Conservation (phyloP, 1,284 basidiomycete genomes). For the Rhodotorula sp. region DNA sequence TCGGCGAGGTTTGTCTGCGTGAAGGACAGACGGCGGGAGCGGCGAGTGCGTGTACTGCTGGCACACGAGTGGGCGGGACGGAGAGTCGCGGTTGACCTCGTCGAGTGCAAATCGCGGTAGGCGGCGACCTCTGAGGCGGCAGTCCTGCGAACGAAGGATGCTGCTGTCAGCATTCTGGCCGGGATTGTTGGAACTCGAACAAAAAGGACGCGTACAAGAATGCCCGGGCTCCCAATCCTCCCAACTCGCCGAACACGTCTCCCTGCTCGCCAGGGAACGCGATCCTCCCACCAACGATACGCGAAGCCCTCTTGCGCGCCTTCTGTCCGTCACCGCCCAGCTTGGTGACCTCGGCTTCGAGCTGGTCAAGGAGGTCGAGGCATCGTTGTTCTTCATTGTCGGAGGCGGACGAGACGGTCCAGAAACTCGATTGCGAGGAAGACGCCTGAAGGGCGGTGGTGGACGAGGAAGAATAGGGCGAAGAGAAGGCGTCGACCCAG, state of each 20-base stretch:
- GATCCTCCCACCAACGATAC: not conserved
- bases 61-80: not conserved
- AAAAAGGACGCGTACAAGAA: not conserved
- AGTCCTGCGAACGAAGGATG: not conserved
- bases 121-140: not conserved
- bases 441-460: not conserved
- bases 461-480: conserved; percentile 1
- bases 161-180: not conserved
- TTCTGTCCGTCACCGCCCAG: not conserved
- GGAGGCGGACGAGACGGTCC: conserved; percentile 3
- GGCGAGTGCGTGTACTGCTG: not conserved
- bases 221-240: not conserved
- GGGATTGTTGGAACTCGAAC: not conserved
- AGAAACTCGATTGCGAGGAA: not conserved
- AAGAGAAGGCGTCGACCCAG: not conserved
- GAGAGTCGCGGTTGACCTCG: not conserved
- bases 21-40: conserved; percentile 19
- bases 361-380: conserved; percentile 9
- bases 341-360: conserved; percentile 4
- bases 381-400: conserved; percentile 1
- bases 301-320: not conserved
- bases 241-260: not conserved
- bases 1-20: conserved; percentile 26
- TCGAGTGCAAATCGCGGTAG: not conserved
- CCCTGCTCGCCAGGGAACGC: not conserved